Conservation (phyloP, 139 green algal species). For the Haematococcus sp. region DNA sequence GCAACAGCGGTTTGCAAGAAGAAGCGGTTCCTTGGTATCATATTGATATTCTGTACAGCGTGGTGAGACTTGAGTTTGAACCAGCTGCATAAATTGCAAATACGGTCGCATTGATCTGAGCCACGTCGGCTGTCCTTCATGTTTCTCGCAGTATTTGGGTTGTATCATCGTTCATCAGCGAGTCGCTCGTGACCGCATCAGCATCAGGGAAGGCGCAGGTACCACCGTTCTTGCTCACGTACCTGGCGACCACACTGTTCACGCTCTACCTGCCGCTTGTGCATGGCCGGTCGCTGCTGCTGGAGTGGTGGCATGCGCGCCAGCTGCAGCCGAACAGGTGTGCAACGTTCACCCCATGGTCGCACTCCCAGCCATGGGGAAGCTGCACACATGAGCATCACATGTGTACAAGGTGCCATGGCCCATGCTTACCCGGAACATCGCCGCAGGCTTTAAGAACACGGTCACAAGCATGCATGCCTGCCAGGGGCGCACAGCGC, state of each 20-base stretch:
- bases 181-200: neutral
- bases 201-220: slow-evolving; percentile 17
- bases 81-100: neutral
- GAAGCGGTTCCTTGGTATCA: neutral
- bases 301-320: neutral
- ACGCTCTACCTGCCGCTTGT: slow-evolving; percentile 78
- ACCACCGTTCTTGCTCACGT: slow-evolving; percentile 79
- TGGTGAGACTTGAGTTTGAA: neutral
- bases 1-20: neutral
- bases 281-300: slow-evolving; percentile 5
- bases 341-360: neutral
- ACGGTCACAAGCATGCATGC: too few species aligned
- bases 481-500: too few species aligned
- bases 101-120: neutral
- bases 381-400: too few species aligned
- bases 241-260: slow-evolving; percentile 88
- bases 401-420: too few species aligned
- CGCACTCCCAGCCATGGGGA: neutral
- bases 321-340: neutral
- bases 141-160: slow-evolving; percentile 1
- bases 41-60: neutral
- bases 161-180: neutral
- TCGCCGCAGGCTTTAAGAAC: too few species aligned
- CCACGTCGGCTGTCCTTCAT: neutral
- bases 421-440: too few species aligned